These are phyloP conservation scores for Fusarium duplospermum DNA, from an alignment of 2,329 filamentous ascomycete genomes.

Conservation along the genomic window DNA sequence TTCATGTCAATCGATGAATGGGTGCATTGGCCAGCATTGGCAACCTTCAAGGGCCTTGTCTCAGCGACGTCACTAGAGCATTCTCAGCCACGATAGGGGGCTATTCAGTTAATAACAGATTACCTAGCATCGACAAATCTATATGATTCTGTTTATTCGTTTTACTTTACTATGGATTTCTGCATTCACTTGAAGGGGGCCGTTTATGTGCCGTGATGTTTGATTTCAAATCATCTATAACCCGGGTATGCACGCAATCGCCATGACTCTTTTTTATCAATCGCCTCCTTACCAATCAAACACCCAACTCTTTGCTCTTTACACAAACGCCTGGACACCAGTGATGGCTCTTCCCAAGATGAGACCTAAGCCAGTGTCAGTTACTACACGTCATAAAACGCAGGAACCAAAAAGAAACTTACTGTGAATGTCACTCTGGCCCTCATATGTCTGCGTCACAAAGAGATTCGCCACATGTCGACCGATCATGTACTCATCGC, in stretches of 20 bases:
- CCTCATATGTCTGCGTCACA: constrained; percentile 98
- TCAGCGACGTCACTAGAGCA: constrained; percentile 20
- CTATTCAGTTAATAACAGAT: not conserved
- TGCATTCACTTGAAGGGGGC: not conserved
- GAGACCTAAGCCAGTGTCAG: constrained; percentile 64
- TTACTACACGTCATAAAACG: constrained; percentile 18
- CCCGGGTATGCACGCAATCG: constrained; percentile 13
- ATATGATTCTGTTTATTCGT: not conserved
- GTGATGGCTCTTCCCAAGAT: constrained; percentile 77
- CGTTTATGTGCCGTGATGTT: constrained; percentile 3
- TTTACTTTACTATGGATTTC: not conserved
- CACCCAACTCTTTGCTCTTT: constrained; percentile 22
- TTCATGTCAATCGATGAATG: not conserved
- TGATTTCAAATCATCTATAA: constrained; percentile 36
- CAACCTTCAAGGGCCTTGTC: not conserved
- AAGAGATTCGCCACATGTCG: constrained; percentile 96
- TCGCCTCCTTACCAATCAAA: constrained; percentile 25
- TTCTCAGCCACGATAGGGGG: not conserved
- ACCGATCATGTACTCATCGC: constrained; percentile 95
- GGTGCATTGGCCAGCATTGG: constrained; percentile 2
- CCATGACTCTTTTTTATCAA: constrained; percentile 14
- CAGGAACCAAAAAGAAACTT: constrained; percentile 55
- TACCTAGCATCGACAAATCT: constrained; percentile 2
- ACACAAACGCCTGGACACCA: constrained; percentile 84
- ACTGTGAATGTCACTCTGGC: constrained; percentile 98